phyloP scores from a whole-genome alignment of 768 basidiomycete genomes.

The Psilocybe sp. region DNA sequence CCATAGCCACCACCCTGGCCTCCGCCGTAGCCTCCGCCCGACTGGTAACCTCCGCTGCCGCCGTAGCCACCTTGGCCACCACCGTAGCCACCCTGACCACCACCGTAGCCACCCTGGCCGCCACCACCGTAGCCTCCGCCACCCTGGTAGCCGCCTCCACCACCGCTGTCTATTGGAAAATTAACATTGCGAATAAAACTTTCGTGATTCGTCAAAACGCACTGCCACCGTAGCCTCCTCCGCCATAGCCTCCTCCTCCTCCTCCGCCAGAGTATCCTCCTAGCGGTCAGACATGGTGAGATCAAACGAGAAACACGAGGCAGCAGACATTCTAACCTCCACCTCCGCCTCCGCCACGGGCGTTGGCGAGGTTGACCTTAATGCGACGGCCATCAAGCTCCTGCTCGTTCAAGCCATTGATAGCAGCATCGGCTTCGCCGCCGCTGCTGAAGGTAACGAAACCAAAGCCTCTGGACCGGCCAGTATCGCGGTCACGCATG shows the following conservation, averaged over 20 bases:
- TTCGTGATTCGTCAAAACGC: no score
- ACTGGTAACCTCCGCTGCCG: constrained; percentile 18
- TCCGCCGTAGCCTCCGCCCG: constrained; percentile 20
- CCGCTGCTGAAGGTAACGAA: constrained; percentile 76
- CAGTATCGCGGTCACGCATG: constrained; percentile 98
- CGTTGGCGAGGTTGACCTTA: constrained; percentile 84
- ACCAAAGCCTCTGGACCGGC: constrained; percentile 95
- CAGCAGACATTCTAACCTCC: constrained; percentile 10
- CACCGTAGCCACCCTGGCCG: constrained; percentile 18
- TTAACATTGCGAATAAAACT: no score
- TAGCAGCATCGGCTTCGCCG: constrained; percentile 77
- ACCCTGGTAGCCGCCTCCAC: constrained; percentile 13
- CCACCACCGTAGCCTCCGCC: constrained; percentile 21
- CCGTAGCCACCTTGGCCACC: constrained; percentile 15
- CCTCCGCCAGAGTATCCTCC: neutral
- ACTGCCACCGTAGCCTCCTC: constrained; percentile 11
- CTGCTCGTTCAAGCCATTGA: constrained; percentile 76
- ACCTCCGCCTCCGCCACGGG: constrained; percentile 46
- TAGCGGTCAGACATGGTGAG: neutral
- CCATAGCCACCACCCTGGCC: constrained; percentile 15
- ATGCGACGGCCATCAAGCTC: constrained; percentile 93
- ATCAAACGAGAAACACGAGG: neutral
- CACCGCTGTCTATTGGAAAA: no score
- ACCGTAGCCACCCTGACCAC: constrained; percentile 8
- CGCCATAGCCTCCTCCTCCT: constrained; percentile 17